Evolutionary conservation across 805 yeast genomes (phyloP).

Genomic region (Allodekkera sacchari): DNA sequence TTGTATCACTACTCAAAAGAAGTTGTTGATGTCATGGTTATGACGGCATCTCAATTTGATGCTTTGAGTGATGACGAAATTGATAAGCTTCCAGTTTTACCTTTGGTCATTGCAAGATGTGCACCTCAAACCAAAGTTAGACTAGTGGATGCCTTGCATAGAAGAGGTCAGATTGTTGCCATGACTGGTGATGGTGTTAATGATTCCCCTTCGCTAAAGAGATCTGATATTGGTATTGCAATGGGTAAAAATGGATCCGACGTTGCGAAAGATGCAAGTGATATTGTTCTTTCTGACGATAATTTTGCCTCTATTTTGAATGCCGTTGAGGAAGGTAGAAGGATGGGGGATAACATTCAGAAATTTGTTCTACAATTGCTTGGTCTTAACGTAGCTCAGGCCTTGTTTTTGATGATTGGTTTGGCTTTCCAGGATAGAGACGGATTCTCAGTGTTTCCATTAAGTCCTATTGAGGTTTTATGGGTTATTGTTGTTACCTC

Average conservation of each 20-base stretch:
- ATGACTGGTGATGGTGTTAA: conserved; percentile 85
- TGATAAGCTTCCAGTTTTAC: conserved; percentile 57
- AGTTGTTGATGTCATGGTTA: conserved; percentile 57
- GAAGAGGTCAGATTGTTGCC: conserved; percentile 55
- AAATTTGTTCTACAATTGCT: conserved; percentile 68
- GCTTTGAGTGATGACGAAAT: conserved; percentile 50
- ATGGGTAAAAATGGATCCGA: conserved; percentile 79
- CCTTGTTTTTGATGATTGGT: conserved; percentile 60
- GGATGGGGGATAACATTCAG: conserved; percentile 73
- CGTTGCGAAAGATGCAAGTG: conserved; percentile 80
- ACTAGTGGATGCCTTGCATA: conserved; percentile 70
- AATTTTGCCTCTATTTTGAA: conserved; percentile 72
- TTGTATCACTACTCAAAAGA: conserved; percentile 45
- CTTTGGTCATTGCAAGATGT: conserved; percentile 74
- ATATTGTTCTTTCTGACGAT: conserved; percentile 67
- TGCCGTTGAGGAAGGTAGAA: conserved; percentile 73
- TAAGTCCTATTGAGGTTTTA: conserved; percentile 71
- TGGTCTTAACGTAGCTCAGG: conserved; percentile 69
- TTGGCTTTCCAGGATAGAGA: conserved; percentile 57
- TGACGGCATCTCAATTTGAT: conserved; percentile 72
- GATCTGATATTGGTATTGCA: conserved; percentile 76
- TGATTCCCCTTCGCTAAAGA: conserved; percentile 70
- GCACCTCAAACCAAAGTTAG: conserved; percentile 78
- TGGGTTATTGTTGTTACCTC: conserved; percentile 77
- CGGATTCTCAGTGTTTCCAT: conserved; percentile 70